Evolutionary conservation across 2,329 filamentous ascomycete genomes (phyloP).

Genomic region (Pezicula rhizophila): DNA sequence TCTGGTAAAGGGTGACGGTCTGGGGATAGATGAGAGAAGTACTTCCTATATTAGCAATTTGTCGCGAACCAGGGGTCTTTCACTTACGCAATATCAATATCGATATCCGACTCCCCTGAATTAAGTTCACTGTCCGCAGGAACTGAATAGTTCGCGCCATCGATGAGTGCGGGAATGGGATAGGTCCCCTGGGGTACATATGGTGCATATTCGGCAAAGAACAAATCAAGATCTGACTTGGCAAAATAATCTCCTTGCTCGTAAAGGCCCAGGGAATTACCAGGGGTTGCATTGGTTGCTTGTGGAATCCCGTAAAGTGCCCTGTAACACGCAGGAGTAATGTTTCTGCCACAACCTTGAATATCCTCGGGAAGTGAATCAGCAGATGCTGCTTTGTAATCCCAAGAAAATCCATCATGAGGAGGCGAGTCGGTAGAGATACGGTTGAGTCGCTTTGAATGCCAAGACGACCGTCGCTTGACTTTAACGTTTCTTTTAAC

Average conservation of each 20-base stretch:
- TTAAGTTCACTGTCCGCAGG: conserved; percentile 5
- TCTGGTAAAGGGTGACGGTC: conserved; percentile 22
- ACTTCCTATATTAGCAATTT: conserved; percentile 4
- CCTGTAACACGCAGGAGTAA: conserved; percentile 4
- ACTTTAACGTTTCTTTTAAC: conserved; percentile 11
- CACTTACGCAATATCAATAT: conserved; percentile 14
- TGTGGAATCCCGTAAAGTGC: conserved; percentile 5
- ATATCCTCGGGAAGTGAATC: background rate
- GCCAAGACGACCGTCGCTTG: conserved; percentile 1
- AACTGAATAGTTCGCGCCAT: conserved; percentile 13
- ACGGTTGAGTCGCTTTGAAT: background rate
- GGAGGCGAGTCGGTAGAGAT: background rate
- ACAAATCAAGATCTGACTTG: conserved; percentile 13
- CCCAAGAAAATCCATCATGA: background rate
- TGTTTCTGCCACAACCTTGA: conserved; percentile 3
- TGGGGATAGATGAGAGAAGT: conserved; percentile 17
- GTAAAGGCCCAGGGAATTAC: conserved; percentile 14
- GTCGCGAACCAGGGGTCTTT: background rate
- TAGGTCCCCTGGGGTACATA: conserved; percentile 14
- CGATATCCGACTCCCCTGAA: conserved; percentile 13
- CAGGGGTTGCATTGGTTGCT: conserved; percentile 2
- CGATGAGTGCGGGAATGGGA: conserved; percentile 12
- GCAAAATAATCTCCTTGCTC: conserved; percentile 12
- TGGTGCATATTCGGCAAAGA: conserved; percentile 8
- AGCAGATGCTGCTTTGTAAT: background rate